Base-by-base conservation (phyloP, 306 rosid species). In the Fagus sylvatica region DNA sequence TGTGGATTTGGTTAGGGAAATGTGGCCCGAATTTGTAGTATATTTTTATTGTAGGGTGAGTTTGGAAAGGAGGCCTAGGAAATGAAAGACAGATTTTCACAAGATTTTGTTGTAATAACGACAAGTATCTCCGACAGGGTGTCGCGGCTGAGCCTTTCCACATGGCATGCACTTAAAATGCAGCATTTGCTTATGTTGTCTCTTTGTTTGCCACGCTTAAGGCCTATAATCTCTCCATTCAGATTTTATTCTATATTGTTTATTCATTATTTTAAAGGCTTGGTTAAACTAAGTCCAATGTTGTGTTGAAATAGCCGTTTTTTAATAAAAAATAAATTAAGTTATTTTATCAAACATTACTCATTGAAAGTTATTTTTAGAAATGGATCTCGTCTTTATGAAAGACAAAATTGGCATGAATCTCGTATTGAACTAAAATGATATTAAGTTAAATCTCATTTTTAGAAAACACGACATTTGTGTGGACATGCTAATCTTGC, bases 131-230 rank as follows among this genome's bases (percentile, higher is more conserved):
- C 19, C 67, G 69, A 33, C 36, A 49, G 2, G n/a, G 69, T 64
- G 85, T 81, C 79, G 59, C 39, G 55, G 9, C 42, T 39, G 28
- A 6, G 43, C 36, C 0, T 33, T 61, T 53, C 62, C 85, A 83
- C 85, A 76, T 81, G 86, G 78, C 88, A 83, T 46, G 74, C 88
- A 78, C 46, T 12, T 64, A 59, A n/a, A 86, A 80, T 72, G 82
- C 72, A 87, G 81, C 90, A 83, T 76, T 64, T 76, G 90, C 73
- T 86, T 81, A 78, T 72, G 12, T 36, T 81, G 80, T 87, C 78
- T 43, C 84, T 69, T 32, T 79, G 84, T 19, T 79, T 5, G 79
- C 84, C 90, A 87, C 81, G 78, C 69, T 81, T 67, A 13, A 17
- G 12, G 66, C 78, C 37, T 17, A 66, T 16, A 6, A 2, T 16